Base-by-base conservation (phyloP, 2,329 filamentous ascomycete genomes). In the Hypoxylon sp. region DNA sequence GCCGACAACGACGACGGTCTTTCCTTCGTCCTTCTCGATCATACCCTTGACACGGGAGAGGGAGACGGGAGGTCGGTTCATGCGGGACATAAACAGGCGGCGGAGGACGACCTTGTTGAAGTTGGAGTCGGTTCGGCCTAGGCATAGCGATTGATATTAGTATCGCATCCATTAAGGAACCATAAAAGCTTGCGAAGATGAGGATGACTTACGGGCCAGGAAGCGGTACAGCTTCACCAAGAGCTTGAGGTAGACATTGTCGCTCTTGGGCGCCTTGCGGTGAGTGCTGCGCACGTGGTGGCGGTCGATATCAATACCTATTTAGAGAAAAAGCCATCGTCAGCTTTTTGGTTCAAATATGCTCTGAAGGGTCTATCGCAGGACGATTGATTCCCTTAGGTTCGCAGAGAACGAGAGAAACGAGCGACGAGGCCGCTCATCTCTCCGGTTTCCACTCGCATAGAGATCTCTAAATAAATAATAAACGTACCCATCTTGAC, bases 31-130 rank as follows among this genome's bases (percentile, higher is more conserved):
- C 73, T 88, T 85, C 75, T 79, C 81, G 73, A 85, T 79, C 80
- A 90, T 90, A 76, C 82, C 79, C 67, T 83, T 88, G 75, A 98
- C 92, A 79, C 94, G 91, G 70, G 93, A 97, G 74, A 99, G 85
- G 62, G 93, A 97, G 75, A 99, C 88, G 67, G 95, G 92, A 63
- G 92, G 91, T 72, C 93, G 90, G 90, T 98, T 98, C 83, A 96
- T 97, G 82, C 93, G 92, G 79, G 92, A 97, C 91, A 95, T 97
- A 78, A 97, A 97, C 64, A 99, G 90, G 75, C 95, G 91, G 79
- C 94, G 92, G 74, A 99, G 91, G 77, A 99, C 88, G 74, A 95
- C 91, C 86, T 97, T 96, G 90, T 99, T 99, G 91, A 99, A 99
- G 83, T 86, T 87, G 69, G 92, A 87, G 80, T 98, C 95, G 78